Base-by-base conservation (phyloP, 2,329 filamentous ascomycete species). In the Colletotrichum euphorbiae region DNA sequence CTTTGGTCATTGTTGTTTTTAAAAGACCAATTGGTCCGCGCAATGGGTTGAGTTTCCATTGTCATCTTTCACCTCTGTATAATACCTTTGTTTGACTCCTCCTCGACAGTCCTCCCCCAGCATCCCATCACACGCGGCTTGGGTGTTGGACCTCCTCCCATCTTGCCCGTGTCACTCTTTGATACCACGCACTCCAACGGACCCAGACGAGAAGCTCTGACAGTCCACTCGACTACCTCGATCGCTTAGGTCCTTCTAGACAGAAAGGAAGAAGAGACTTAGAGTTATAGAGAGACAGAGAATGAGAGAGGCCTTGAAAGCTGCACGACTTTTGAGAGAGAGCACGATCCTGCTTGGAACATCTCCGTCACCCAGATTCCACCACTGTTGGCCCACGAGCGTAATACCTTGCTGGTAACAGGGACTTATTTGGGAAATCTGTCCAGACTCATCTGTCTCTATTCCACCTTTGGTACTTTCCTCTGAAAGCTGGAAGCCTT, bases 41-140 rank as follows among this genome's bases (percentile, higher is more conserved):
- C 73, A 74, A 81, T 80, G 80, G 76, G 76, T 77, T 81, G 76
- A 75, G 79, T 69, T 66, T 21, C 50, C 62, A 67, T 66, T 61
- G 62, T 50, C 55, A 21, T 67, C 50, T 69, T 69, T 67, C 62
- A 43, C 62, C 67, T 57, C 62, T 69, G 62, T 67, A 69, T 69
- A 69, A 62, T 69, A 69, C 55, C 52, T 56, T 79, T 77, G 76
- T 80, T 81, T 60, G 51, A 56, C 31, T 43, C 58, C 55, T 50
- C 60, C 45, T 62, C 52, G 72, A 75, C 64, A 70, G n/a, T 45
- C 48, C 60, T 73, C 71, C 72, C 66, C 62, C 62, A 60, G 46
- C 58, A 63, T 67, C 59, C 56, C 67, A 69, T 43, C 28, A 62
- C 67, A 51, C 67, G 67, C 50, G 62, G 62, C 67, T 64, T 68